Evolutionary conservation across 176 grass and related monocot species (phyloP).

Genomic region (Metroxylon sagu): DNA sequence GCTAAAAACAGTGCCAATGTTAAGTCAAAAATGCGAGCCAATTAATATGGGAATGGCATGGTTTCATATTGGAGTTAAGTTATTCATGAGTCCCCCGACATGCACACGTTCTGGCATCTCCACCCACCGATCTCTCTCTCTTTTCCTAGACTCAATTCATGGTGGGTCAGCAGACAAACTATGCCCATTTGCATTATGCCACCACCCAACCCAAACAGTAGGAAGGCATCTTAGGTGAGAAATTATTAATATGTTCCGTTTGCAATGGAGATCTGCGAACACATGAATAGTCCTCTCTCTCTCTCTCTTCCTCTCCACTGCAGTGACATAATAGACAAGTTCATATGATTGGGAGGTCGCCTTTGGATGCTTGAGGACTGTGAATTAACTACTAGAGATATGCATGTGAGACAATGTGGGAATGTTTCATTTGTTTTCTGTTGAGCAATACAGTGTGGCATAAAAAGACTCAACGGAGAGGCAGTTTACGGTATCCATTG

Average conservation of each 20-base stretch:
- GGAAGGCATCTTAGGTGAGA: constrained; percentile 20
- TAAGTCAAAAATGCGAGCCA: background rate
- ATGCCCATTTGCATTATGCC: constrained; percentile 22
- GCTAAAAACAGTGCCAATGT: too few relatives aligned
- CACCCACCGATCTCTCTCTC: background rate
- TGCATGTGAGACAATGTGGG: constrained; percentile 61
- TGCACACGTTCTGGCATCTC: constrained; percentile 41
- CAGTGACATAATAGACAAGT: too few relatives aligned
- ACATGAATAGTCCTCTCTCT: too few relatives aligned
- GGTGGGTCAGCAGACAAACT: constrained; percentile 2
- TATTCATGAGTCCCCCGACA: constrained; percentile 27
- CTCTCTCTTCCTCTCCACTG: too few relatives aligned
- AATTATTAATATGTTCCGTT: background rate
- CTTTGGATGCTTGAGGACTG: too few relatives aligned
- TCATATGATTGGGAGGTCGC: too few relatives aligned
- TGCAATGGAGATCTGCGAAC: too few relatives aligned
- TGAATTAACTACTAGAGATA: constrained; percentile 21
- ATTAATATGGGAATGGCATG: background rate
- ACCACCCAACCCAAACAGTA: constrained; percentile 24
- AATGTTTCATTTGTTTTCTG: constrained; percentile 23
- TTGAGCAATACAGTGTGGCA: too few relatives aligned
- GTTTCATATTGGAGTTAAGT: background rate
- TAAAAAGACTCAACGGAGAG: too few relatives aligned
- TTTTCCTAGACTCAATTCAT: too few relatives aligned
- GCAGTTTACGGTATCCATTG: too few relatives aligned